These are phyloP conservation scores for Cystobasidium slooffiae DNA, from an alignment of 1,284 basidiomycete species.

Conservation along the genomic window DNA sequence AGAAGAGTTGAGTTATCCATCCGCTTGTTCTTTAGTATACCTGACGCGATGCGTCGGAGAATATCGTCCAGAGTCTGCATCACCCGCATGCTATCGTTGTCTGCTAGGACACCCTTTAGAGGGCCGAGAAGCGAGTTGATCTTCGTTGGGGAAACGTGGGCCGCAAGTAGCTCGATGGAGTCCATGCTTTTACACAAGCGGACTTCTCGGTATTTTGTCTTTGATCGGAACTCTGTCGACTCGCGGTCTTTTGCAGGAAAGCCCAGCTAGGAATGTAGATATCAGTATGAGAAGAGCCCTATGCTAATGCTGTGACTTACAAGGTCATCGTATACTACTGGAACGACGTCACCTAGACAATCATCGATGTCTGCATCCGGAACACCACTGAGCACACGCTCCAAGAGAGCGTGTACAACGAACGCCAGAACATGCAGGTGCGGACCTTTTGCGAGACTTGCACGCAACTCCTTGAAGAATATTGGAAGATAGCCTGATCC, in stretches of 20 bases:
- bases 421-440: conserved; percentile 92
- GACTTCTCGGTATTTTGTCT: conserved; percentile 91
- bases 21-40: conserved; percentile 80
- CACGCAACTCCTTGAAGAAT: conserved; percentile 78
- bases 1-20: conserved; percentile 75
- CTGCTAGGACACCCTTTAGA: conserved; percentile 80
- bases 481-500: conserved; percentile 75
- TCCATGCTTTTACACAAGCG: conserved; percentile 78
- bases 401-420: conserved; percentile 78
- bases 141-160: conserved; percentile 72
- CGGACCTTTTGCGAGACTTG: conserved; percentile 83
- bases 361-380: conserved; percentile 72
- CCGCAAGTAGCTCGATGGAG: conserved; percentile 79
- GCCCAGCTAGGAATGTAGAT: conserved; percentile 65
- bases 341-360: conserved; percentile 75
- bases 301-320: background rate
- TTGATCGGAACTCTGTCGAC: conserved; percentile 76
- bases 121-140: conserved; percentile 80
- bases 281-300: background rate
- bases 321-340: conserved; percentile 86
- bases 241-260: conserved; percentile 88
- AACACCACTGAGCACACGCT: conserved; percentile 65
- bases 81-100: conserved; percentile 79
- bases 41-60: conserved; percentile 77
- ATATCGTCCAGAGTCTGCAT: conserved; percentile 88